These are phyloP conservation scores for Phytophthora constricta DNA, from an alignment of 352 stramenopile species.

Conservation along the genomic window DNA sequence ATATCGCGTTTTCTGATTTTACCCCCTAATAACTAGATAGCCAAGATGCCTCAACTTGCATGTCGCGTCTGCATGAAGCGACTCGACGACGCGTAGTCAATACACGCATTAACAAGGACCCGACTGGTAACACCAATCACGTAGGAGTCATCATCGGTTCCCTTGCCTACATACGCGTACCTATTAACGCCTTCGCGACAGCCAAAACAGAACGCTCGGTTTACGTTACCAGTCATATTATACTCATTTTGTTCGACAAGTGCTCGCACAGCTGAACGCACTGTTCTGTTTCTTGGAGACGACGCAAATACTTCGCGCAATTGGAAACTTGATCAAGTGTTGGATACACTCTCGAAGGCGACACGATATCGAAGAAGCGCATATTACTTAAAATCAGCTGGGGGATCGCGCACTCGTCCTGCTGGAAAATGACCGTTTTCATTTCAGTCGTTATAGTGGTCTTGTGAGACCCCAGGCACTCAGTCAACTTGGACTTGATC, in stretches of 20 bases:
- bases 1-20: too few relatives aligned
- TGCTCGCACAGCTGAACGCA: neutral
- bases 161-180: slow-evolving; percentile 10
- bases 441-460: too few relatives aligned
- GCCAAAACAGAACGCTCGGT: slow-evolving; percentile 1
- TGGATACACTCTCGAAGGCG: slow-evolving; percentile 5
- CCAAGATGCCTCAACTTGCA: too few relatives aligned
- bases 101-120: neutral
- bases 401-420: slow-evolving; percentile 13
- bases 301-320: slow-evolving; percentile 11
- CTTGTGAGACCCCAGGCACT: slow-evolving; percentile 5
- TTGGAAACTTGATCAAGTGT: slow-evolving; percentile 7
- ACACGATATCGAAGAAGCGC: slow-evolving; percentile 2
- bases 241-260: neutral
- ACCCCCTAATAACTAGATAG: too few relatives aligned
- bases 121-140: slow-evolving; percentile 7
- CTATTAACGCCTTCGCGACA: neutral
- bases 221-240: neutral
- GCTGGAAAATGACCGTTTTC: slow-evolving; percentile 17
- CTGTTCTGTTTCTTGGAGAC: slow-evolving; percentile 13
- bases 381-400: slow-evolving; percentile 14
- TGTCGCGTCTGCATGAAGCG: slow-evolving; percentile 5
- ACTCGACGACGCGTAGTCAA: neutral
- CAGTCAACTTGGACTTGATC: neutral
- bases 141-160: slow-evolving; percentile 1